Conservation (phyloP, 1,139 yeast species). For the Geotrichum aggregatum region DNA sequence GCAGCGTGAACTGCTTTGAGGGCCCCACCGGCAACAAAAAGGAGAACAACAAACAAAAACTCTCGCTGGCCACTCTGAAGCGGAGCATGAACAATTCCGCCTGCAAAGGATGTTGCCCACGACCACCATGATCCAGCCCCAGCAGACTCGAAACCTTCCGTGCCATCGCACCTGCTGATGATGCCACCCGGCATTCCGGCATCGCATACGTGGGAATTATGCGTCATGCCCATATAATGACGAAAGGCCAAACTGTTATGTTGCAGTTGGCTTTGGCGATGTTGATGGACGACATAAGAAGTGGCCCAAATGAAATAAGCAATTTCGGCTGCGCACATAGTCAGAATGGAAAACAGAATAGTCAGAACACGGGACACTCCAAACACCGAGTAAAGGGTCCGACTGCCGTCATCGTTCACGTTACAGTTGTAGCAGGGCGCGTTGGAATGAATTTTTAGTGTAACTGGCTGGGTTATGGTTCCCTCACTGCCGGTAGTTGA, state of each 20-base stretch:
- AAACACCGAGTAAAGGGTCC: background rate
- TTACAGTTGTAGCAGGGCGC: background rate
- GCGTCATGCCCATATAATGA: background rate
- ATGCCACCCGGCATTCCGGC: no score
- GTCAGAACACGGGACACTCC: background rate
- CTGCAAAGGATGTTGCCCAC: no score
- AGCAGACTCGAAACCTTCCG: no score
- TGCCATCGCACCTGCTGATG: no score
- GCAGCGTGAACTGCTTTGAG: background rate
- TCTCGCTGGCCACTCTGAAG: background rate
- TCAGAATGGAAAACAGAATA: background rate
- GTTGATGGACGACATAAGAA: background rate
- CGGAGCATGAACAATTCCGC: no score
- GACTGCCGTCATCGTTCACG: no score
- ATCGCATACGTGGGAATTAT: background rate
- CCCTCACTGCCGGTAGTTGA: no score
- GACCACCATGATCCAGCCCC: no score
- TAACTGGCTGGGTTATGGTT: background rate
- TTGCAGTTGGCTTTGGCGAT: background rate
- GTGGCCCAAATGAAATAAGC: background rate
- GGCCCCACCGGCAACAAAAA: background rate
- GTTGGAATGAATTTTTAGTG: background rate
- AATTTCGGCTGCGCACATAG: background rate
- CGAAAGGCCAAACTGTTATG: background rate
- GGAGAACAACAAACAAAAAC: background rate